Evolutionary conservation across 192 early-diverging fungal species (phyloP).

Genomic region (Chytriomyces sp.): DNA sequence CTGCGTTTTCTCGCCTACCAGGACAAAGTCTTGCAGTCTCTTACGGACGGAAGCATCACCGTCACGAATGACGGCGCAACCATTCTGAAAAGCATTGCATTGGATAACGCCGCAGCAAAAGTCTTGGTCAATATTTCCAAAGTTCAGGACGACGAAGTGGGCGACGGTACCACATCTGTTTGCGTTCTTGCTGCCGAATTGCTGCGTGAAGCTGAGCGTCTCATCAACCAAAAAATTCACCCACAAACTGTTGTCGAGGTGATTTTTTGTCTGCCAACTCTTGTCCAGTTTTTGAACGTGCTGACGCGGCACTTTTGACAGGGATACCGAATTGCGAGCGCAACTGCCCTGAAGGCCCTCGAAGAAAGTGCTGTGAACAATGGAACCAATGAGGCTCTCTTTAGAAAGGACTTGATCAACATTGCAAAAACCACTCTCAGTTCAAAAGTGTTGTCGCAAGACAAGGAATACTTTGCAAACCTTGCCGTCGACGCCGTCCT

Average conservation of each 20-base stretch:
- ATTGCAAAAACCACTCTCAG: constrained; percentile 97
- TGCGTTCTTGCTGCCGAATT: constrained; percentile 97
- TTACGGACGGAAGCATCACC: constrained; percentile 76
- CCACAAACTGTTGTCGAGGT: constrained; percentile 89
- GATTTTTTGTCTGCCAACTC: background rate
- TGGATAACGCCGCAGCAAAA: constrained; percentile 98
- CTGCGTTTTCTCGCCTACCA: constrained; percentile 35
- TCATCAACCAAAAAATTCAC: constrained; percentile 93
- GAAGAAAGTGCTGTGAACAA: constrained; percentile 83
- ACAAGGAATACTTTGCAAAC: constrained; percentile 95
- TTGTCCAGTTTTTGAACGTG: constrained; percentile 38
- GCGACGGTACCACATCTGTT: constrained; percentile 99
- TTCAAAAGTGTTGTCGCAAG: constrained; percentile 94
- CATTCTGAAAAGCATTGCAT: constrained; percentile 95
- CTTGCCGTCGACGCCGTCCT: constrained; percentile 97
- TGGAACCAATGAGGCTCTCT: constrained; percentile 69
- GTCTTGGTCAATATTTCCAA: constrained; percentile 91
- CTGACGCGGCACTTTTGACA: constrained; percentile 35
- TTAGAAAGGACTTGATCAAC: constrained; percentile 91
- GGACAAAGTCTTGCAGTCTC: constrained; percentile 99
- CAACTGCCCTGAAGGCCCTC: constrained; percentile 82
- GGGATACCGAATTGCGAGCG: constrained; percentile 89
- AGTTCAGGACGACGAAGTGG: constrained; percentile 99
- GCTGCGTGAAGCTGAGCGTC: constrained; percentile 88
- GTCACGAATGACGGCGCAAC: constrained; percentile 99